A percentile compares a stretch with the other conserved stretches of the same genome.
Evolutionary conservation across 2,329 filamentous ascomycete genomes (phyloP).

Genomic region (Ceratocystis lukuohia): DNA sequence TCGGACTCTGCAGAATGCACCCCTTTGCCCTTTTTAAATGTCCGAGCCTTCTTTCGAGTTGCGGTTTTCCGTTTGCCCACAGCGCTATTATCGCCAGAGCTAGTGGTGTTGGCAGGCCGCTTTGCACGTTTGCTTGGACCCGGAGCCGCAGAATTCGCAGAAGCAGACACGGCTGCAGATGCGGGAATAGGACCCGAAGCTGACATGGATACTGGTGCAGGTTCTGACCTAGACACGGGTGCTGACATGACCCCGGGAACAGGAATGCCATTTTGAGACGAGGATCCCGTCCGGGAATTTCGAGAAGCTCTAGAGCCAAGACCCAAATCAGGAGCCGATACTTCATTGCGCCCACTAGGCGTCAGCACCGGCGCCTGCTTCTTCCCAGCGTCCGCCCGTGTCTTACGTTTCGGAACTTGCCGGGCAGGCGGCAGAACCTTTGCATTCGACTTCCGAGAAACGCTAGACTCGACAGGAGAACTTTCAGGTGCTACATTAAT

Average conservation of each 20-base stretch:
- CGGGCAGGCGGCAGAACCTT: slow-evolving; percentile 28
- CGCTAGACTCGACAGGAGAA: background rate
- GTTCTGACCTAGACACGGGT: slow-evolving; percentile 35
- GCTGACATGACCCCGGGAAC: slow-evolving; percentile 39
- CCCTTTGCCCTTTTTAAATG: slow-evolving; percentile 40
- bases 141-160: slow-evolving; percentile 21
- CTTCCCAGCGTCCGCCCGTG: slow-evolving; percentile 33
- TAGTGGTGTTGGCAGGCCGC: slow-evolving; percentile 52
- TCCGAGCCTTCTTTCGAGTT: slow-evolving; percentile 49
- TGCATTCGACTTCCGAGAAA: slow-evolving; percentile 23
- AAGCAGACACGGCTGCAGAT: slow-evolving; percentile 17
- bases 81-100: slow-evolving; percentile 49
- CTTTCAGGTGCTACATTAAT: background rate
- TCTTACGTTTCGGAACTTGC: slow-evolving; percentile 32
- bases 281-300: slow-evolving; percentile 15
- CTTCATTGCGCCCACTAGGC: slow-evolving; percentile 20
- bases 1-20: slow-evolving; percentile 33
- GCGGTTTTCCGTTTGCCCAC: slow-evolving; percentile 59
- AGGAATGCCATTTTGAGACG: slow-evolving; percentile 22
- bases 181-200: background rate
- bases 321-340: slow-evolving; percentile 23
- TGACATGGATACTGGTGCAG: background rate
- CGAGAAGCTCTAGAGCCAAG: background rate
- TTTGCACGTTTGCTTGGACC: slow-evolving; percentile 47
- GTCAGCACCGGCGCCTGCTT: slow-evolving; percentile 22